Evolutionary conservation across 2,329 filamentous ascomycete species (phyloP), one percentile per base, ranked within the genome.

Genomic region (Pleurostoma richardsiae): DNA sequence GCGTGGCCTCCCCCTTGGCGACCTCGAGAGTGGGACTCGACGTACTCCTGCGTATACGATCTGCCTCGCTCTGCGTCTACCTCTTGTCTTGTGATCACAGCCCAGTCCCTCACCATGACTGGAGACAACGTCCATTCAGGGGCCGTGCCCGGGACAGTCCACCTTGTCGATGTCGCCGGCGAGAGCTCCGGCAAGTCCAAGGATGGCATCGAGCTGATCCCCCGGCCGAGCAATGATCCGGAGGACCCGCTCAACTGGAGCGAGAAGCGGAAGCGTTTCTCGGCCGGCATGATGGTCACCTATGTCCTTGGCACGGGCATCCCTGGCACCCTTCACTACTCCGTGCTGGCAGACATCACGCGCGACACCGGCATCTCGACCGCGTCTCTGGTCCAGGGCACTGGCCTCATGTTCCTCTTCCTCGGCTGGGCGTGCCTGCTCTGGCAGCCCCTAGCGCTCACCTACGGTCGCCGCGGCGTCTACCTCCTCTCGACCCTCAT

Each of bases 251-350:
- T 68, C n/a, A 67, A 68, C 44, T 67, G 63, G 63, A 57, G 53
- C 39, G 52, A 54, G 5, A 45, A 48, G 19, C 58, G 64, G 7
- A 68, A 66, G 48, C 44, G 51, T 29, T 44, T 63, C 19, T 54
- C 59, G 4, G 56, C 56, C 5, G 45, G 52, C 39, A 62, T 56
- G 45, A 53, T 57, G 19, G 55, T 55, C 38, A 51, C 73, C 30
- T 77, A 76, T 52, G 71, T 68, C 2, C 63, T 74, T 40, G 70
- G 70, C 59, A 66, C 67, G 10, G 74, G 73, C n/a, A 71, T 77
- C 41, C 66, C 74, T 4, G 64, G 64, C 26, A 67, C 73, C 2
- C 65, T 71, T 6, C 69, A 74, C n/a, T 77, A 78, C 53, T 72
- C 68, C 6, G 70, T 78, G 6, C 60, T 78, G 6, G 68, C 68